Percentiles rank a stretch among this genome's conserved stretches.
Conservation (phyloP, 129 eudicot genomes). For the Artemisia annua region DNA sequence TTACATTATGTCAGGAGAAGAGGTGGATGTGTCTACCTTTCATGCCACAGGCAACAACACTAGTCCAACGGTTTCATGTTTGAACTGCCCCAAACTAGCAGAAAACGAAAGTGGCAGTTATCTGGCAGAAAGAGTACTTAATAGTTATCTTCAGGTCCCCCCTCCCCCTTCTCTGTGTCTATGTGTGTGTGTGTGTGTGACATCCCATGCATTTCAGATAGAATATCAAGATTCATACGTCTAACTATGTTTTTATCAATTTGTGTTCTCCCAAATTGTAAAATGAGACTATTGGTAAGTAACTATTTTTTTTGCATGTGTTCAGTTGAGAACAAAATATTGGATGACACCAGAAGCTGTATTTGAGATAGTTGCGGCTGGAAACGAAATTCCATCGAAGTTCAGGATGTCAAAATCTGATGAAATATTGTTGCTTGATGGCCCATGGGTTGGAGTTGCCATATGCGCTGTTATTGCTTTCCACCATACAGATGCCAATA, state of each 20-base stretch:
- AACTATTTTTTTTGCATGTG: no score
- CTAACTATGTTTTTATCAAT: not conserved
- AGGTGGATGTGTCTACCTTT: slow-evolving; percentile 7
- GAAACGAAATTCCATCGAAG: not conserved
- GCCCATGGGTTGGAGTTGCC: slow-evolving; percentile 25
- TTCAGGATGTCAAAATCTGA: not conserved
- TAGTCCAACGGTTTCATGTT: slow-evolving; percentile 26
- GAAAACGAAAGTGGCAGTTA: not conserved
- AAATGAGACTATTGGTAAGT: no score
- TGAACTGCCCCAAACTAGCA: slow-evolving; percentile 22
- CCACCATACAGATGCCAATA: not conserved
- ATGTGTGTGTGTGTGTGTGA: no score
- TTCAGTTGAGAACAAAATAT: slow-evolving; percentile 8
- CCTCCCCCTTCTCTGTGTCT: slow-evolving; percentile 11
- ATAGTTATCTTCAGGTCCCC: slow-evolving; percentile 15
- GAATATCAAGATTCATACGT: no score
- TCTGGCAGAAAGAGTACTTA: slow-evolving; percentile 8
- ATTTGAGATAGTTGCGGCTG: slow-evolving; percentile 27
- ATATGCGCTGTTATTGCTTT: slow-evolving; percentile 17
- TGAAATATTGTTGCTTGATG: not conserved
- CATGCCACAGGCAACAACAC: slow-evolving; percentile 2
- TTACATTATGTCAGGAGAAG: slow-evolving; percentile 8
- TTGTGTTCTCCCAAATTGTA: no score
- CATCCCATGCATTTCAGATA: not conserved
- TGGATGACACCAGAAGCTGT: slow-evolving; percentile 23